These are phyloP conservation scores for Russula ochroleuca DNA, from an alignment of 768 basidiomycete genomes.

Conservation along the genomic window DNA sequence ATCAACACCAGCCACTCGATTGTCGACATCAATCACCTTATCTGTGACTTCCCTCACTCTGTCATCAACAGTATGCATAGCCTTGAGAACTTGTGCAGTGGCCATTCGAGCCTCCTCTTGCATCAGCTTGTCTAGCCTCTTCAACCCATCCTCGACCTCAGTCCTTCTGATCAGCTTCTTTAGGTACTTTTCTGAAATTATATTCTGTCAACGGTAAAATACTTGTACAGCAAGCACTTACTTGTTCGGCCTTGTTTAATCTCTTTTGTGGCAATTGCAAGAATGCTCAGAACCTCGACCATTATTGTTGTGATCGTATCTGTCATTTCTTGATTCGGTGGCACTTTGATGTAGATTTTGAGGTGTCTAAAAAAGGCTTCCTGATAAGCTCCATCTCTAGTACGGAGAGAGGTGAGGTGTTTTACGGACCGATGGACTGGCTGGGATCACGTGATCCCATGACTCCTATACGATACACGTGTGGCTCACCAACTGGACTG, in stretches of 20 bases:
- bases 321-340: neutral
- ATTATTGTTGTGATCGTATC: neutral
- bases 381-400: too few relatives aligned
- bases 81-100: neutral
- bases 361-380: neutral
- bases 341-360: neutral
- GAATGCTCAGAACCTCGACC: neutral
- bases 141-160: neutral
- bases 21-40: neutral
- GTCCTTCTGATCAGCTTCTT: neutral
- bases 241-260: neutral
- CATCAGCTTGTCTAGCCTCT: conserved; percentile 3
- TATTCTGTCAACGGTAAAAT: neutral
- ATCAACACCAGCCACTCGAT: neutral
- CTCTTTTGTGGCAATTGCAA: conserved; percentile 2
- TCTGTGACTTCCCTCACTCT: neutral
- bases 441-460: too few relatives aligned
- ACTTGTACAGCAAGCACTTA: neutral
- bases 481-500: too few relatives aligned
- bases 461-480: too few relatives aligned
- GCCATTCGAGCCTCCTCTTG: conserved; percentile 1
- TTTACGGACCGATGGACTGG: too few relatives aligned
- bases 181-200: neutral
- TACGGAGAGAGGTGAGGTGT: too few relatives aligned
- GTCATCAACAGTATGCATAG: neutral